Evolutionary conservation across 1,284 basidiomycete genomes (phyloP).

Genomic region (Hypsizygus ulmarius): DNA sequence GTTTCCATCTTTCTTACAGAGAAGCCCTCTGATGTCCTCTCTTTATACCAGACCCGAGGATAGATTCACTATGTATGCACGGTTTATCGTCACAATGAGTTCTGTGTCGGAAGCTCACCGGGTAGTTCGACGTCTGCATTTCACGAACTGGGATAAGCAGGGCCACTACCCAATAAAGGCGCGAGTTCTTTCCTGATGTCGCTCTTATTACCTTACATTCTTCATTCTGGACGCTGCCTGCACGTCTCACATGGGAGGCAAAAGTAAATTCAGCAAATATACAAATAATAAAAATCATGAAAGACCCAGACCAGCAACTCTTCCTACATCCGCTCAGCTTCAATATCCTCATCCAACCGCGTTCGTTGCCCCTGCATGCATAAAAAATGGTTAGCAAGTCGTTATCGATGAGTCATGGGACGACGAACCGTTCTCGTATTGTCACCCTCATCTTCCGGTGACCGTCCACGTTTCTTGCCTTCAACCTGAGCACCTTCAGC

Average conservation of each 20-base stretch:
- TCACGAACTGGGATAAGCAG: constrained; percentile 46
- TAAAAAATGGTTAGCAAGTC: neutral
- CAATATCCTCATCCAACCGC: constrained; percentile 57
- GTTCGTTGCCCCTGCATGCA: constrained; percentile 46
- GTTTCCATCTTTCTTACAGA: constrained; percentile 6
- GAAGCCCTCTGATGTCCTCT: neutral
- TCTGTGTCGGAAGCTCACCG: constrained; percentile 65
- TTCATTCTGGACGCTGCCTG: neutral
- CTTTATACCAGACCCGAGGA: constrained; percentile 31
- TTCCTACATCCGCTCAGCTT: constrained; percentile 63
- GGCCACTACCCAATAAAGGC: constrained; percentile 50
- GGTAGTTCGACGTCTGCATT: constrained; percentile 60
- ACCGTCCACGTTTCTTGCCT: constrained; percentile 60
- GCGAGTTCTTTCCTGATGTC: constrained; percentile 54
- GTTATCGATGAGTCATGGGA: neutral
- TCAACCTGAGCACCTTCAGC: constrained; percentile 37
- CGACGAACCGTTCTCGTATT: constrained; percentile 49
- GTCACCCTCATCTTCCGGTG: constrained; percentile 69
- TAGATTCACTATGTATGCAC: constrained; percentile 44
- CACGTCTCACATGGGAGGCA: neutral
- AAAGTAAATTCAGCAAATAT: constrained; percentile 12
- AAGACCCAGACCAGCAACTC: constrained; percentile 15
- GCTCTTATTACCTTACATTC: neutral
- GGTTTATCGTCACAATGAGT: constrained; percentile 51
- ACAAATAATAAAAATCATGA: constrained; percentile 20